Conservation (phyloP, 257 asterid genomes). For the Solanum pimpinellifolium region DNA sequence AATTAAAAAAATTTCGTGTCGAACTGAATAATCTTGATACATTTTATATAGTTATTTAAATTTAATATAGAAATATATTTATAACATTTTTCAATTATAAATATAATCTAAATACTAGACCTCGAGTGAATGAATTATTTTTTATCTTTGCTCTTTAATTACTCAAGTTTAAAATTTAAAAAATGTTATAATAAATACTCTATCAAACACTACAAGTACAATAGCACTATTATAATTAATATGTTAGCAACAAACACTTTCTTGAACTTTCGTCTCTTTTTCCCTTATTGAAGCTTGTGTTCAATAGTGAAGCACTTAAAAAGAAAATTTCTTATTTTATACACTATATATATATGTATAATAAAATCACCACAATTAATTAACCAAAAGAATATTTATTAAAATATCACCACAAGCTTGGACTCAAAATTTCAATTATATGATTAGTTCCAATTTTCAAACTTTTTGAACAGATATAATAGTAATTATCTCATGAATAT, state of each 20-base stretch:
- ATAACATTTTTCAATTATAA: neutral
- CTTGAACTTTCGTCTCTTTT: neutral
- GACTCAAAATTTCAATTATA: neutral
- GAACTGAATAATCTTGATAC: too few relatives aligned
- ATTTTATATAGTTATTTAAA: too few relatives aligned
- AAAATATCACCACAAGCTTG: neutral
- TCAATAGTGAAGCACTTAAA: neutral
- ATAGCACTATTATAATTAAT: neutral
- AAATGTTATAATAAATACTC: neutral
- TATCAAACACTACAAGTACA: neutral
- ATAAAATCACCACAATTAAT: neutral
- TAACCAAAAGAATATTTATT: too few relatives aligned
- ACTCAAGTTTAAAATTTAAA: too few relatives aligned
- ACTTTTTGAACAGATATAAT: neutral
- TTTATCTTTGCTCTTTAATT: too few relatives aligned
- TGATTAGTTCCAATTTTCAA: neutral
- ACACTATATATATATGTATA: neutral
- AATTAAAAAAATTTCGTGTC: too few relatives aligned
- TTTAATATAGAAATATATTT: too few relatives aligned
- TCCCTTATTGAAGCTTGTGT: neutral
- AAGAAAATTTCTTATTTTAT: neutral
- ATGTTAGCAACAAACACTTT: neutral
- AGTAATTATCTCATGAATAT: neutral
- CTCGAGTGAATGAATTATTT: neutral
- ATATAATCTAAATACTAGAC: too few relatives aligned